Base-by-base conservation (phyloP, 2,329 filamentous ascomycete genomes). In the Fusarium foetens region DNA sequence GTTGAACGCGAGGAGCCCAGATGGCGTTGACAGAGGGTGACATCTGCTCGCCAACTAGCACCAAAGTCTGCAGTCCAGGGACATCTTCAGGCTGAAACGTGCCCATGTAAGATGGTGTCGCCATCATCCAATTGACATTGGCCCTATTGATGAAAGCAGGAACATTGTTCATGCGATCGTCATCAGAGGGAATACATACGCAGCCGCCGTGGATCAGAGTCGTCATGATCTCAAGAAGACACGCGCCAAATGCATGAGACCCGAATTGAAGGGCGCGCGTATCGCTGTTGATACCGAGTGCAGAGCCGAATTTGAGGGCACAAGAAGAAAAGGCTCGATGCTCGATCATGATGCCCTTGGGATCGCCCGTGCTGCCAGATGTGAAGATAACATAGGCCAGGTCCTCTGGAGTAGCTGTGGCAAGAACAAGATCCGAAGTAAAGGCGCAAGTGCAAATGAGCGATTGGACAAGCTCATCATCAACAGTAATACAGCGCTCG, bases 161-260 rank as follows among this genome's bases (percentile, higher is more conserved):
- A 13, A 77, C 38, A 13, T 74, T 55, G 16, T 76, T 75, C 57
- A 75, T 71, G 16, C 73, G 67, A 9, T 72, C 67, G 2, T 71
- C 55, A 5, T 77, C 75, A 1, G 71, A 74, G 1, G 75, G 76
- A 3, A 77, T 59, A 12, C 74, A 77, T 3, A 75, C 60, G 17
- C 69, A 67, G 1, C 63, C 73, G 0, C 70, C 72, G 6, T 62
- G 58, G 1, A 66, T 60, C 5, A 77, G 19, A 0, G 76, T 63
- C 0, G 58, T 57, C 17, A 73, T 61, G 12, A 70, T 70, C 3
- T 77, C 73, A 0, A 66, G 42, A 3, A 75, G 31, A 46, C 66
- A 69, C 1, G 62, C 49, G 10, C 73, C 75, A 41, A 76, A 77
- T 1, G 73, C 64, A n/a, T 71, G 60, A 3, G 71, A 68, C 1